phyloP scores from a whole-genome alignment of 108 stramenopile genomes.

The Chaetoceros muelleri region DNA sequence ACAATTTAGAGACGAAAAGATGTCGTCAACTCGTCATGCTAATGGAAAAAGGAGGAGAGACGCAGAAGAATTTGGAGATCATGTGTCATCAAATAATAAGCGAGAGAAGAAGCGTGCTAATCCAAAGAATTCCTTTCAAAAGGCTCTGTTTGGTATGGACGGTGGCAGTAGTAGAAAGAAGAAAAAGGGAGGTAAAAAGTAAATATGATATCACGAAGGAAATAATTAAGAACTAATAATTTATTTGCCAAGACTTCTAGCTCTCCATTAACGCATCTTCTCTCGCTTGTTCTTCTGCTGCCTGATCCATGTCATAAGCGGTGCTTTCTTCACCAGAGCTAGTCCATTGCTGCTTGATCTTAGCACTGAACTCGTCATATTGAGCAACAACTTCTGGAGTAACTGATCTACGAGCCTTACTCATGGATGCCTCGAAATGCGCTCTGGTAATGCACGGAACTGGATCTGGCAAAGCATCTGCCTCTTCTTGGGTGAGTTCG shows the following conservation, averaged over 20 bases:
- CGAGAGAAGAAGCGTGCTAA: slow-evolving; percentile 15
- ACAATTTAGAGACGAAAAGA: background rate
- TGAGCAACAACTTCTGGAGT: slow-evolving; percentile 77
- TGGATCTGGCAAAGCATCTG: slow-evolving; percentile 65
- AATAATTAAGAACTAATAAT: background rate
- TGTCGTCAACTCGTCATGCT: slow-evolving; percentile 11
- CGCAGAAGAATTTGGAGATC: slow-evolving; percentile 23
- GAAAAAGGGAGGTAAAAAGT: slow-evolving; percentile 16
- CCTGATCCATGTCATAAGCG: slow-evolving; percentile 71
- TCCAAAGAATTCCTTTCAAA: slow-evolving; percentile 48
- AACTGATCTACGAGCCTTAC: slow-evolving; percentile 82
- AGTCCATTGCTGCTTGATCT: slow-evolving; percentile 83
- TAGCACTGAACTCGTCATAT: slow-evolving; percentile 78
- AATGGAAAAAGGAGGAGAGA: slow-evolving; percentile 53
- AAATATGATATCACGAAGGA: too few species aligned
- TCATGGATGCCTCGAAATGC: slow-evolving; percentile 87
- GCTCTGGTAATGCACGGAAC: slow-evolving; percentile 66
- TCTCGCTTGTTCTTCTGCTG: slow-evolving; percentile 62
- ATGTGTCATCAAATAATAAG: slow-evolving; percentile 4
- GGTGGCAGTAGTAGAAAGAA: slow-evolving; percentile 9
- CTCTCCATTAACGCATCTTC: slow-evolving; percentile 56
- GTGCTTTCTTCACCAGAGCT: slow-evolving; percentile 34
- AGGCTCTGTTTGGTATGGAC: slow-evolving; percentile 45
- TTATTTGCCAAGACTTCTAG: background rate
- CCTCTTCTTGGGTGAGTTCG: slow-evolving; percentile 77